A percentile compares a stretch with the other conserved stretches of the same genome.
These are phyloP conservation scores for Clarireedia hainanense DNA, from an alignment of 2,329 filamentous ascomycete species.

Conservation along the genomic window DNA sequence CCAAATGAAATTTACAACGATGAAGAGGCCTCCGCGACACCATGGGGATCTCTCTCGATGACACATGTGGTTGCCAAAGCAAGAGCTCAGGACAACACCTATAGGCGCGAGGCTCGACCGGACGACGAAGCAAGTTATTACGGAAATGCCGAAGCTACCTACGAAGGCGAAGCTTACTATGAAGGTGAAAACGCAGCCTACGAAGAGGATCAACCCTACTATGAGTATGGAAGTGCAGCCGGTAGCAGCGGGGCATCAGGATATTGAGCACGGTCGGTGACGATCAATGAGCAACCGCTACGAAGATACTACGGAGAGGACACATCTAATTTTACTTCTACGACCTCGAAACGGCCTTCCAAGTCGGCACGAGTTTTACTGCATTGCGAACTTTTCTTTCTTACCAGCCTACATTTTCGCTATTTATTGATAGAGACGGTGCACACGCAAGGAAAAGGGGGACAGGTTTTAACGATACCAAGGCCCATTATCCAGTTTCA, in stretches of 20 bases:
- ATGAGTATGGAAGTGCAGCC: constrained; percentile 26
- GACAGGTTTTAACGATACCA: background rate
- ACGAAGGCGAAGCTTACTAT: constrained; percentile 23
- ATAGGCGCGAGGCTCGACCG: constrained; percentile 30
- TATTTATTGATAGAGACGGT: background rate
- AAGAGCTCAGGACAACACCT: constrained; percentile 36
- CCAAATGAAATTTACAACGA: constrained; percentile 46
- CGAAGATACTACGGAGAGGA: background rate
- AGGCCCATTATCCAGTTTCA: background rate
- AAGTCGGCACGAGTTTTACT: background rate
- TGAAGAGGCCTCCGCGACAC: constrained; percentile 54
- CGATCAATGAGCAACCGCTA: background rate
- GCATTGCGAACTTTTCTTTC: background rate
- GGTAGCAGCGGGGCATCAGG: constrained; percentile 20
- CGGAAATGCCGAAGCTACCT: constrained; percentile 12
- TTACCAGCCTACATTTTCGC: background rate
- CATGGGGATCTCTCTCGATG: constrained; percentile 65
- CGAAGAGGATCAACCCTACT: constrained; percentile 22
- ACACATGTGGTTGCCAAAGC: constrained; percentile 40
- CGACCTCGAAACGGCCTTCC: background rate
- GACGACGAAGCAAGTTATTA: constrained; percentile 21
- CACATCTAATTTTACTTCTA: background rate
- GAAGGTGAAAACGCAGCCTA: constrained; percentile 20
- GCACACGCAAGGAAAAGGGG: background rate
- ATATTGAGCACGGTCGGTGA: background rate